phyloP scores from a whole-genome alignment of 371 early-diverging fungal genomes.

The Fennellomyces sp. region DNA sequence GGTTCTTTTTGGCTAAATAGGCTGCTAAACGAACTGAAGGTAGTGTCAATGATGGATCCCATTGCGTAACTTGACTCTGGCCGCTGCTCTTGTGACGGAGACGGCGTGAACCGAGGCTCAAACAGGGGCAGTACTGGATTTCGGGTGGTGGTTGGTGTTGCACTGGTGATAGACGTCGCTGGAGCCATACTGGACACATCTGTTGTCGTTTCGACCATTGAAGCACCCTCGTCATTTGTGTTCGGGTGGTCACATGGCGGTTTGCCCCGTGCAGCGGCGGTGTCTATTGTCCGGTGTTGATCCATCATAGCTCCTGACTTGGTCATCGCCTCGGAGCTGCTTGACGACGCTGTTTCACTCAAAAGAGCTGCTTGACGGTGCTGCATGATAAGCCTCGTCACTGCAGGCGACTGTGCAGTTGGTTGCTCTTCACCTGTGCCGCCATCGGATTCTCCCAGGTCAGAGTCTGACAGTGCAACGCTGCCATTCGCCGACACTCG shows the following conservation, averaged over 20 bases:
- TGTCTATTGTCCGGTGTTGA: not conserved
- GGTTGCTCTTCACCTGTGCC: not conserved
- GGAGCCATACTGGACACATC: not conserved
- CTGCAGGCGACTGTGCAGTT: not conserved
- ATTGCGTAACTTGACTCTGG: not conserved
- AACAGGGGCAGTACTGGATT: slow-evolving; percentile 6
- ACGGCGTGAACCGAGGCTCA: not conserved
- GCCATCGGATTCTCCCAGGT: not conserved
- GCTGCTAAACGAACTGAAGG: not conserved
- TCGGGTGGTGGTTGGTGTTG: not conserved
- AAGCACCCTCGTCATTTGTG: slow-evolving; percentile 1
- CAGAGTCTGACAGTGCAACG: slow-evolving; percentile 4
- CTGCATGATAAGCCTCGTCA: not conserved
- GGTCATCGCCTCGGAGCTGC: slow-evolving; percentile 1
- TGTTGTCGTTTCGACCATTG: not conserved
- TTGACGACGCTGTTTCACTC: not conserved
- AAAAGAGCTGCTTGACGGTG: slow-evolving; percentile 3
- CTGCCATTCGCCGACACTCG: slow-evolving; percentile 9
- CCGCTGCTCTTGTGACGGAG: not conserved
- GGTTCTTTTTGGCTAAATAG: not conserved
- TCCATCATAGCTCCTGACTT: slow-evolving; percentile 8
- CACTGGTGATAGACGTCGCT: not conserved
- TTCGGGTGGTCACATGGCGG: not conserved
- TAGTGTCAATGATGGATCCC: not conserved
- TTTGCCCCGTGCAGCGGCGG: slow-evolving; percentile 5